Evolutionary conservation across 306 rosid species (phyloP).

Genomic region (Sechiopsis laciniata): DNA sequence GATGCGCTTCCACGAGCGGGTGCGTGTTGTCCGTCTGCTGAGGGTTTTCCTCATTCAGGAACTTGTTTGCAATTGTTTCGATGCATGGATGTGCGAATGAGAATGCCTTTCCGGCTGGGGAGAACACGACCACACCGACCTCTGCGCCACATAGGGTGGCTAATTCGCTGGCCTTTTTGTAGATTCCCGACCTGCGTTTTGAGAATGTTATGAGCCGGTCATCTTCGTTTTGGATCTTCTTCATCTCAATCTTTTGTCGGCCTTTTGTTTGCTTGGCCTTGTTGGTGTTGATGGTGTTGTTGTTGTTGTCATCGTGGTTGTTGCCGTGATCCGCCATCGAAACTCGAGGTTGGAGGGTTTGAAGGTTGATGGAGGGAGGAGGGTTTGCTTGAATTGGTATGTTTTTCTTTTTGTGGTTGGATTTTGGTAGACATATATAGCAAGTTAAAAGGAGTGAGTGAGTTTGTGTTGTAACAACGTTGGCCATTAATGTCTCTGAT

Average conservation of each 20-base stretch:
- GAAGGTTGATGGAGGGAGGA: no score
- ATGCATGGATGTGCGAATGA: slow-evolving; percentile 30
- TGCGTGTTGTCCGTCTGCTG: neutral
- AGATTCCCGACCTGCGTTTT: slow-evolving; percentile 28
- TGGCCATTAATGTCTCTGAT: neutral
- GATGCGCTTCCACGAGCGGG: slow-evolving; percentile 25
- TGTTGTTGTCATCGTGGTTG: no score
- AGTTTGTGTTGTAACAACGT: slow-evolving; percentile 16
- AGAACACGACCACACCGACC: slow-evolving; percentile 28
- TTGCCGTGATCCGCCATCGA: neutral
- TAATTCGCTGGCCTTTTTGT: slow-evolving; percentile 34
- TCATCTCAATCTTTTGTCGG: slow-evolving; percentile 34
- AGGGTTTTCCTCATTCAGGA: neutral
- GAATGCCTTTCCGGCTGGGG: slow-evolving; percentile 36
- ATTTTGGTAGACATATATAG: slow-evolving; percentile 2
- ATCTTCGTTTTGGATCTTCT: slow-evolving; percentile 31
- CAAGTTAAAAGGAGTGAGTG: neutral
- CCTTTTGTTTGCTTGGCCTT: slow-evolving; percentile 31
- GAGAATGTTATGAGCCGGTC: slow-evolving; percentile 33
- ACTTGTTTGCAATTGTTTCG: slow-evolving; percentile 22
- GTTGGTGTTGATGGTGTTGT: no score
- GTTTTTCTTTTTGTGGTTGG: neutral
- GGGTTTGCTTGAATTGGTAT: neutral
- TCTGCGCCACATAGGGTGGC: slow-evolving; percentile 33
- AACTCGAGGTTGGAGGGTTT: neutral